Base-by-base conservation (phyloP, 2,329 filamentous ascomycete species). In the Raffaelea albimanens region DNA sequence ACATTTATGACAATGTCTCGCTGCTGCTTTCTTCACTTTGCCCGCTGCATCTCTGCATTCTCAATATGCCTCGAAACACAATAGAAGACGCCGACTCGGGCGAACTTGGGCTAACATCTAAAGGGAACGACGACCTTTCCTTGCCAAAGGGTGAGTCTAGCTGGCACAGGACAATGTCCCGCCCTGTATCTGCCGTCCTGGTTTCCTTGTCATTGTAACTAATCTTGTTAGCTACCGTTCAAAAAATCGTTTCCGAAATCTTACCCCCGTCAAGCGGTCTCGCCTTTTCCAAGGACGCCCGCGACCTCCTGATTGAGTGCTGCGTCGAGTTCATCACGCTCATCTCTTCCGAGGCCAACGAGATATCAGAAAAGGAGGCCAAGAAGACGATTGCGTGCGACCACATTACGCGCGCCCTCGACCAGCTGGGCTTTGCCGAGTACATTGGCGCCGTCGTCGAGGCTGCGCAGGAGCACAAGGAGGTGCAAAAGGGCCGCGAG, bases 331-430 rank as follows among this genome's bases (percentile, higher is more conserved):
- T 98, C 66, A 96, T 98, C 66, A 97, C 93, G 18, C 80, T 98
- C 59, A 86, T 98, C 57, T 96, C 90, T n/a, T 95, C 88, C 43
- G 91, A 98, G 70, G 93, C 93, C 53, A 98, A 98, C 67, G 93
- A 98, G 59, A 98, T 98, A 55, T 94, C 90, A 13, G 93, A 98
- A 65, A 95, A 95, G 67, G 93, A 98, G 61, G 88, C 90, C 44
- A 98, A 98, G 73, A 98, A 98, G 76, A 98, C 93, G 4, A 98
- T 98, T 58, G 91, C 91, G 13, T 95, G 88, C 65, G 93, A 98
- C 60, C 93, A 98, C 69, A 94, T 98, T 58, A 94, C 91, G 61
- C 91, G 91, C 61, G 93, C 93, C 1, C 76, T 98, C 39, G 86
- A 91, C 58, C 87, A 95, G 59, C 78, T 98, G 19, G 93, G 91